Evolutionary conservation across 108 stramenopile genomes (phyloP).

Genomic region (Epithemia pelagica): DNA sequence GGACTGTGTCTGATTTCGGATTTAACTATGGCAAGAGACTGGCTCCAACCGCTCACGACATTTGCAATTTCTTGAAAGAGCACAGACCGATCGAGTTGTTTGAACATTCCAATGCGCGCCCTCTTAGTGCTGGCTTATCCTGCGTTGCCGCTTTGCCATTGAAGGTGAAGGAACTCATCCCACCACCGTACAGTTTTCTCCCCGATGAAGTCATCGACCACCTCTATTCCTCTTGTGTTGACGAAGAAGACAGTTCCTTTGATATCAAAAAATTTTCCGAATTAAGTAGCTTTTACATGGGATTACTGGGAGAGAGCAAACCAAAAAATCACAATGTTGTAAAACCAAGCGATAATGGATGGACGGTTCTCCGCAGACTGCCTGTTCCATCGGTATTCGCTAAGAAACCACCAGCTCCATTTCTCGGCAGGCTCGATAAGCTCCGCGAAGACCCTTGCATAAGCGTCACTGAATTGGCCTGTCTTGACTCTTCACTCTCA

Average conservation of each 20-base stretch:
- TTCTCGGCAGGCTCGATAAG: constrained; percentile 3
- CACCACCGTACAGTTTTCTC: constrained; percentile 59
- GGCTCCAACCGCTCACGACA: constrained; percentile 43
- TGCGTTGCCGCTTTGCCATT: constrained; percentile 75
- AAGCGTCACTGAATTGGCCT: not conserved
- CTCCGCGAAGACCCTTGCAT: constrained; percentile 1
- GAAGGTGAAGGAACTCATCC: constrained; percentile 48
- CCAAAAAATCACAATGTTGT: not conserved
- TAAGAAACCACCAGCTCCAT: constrained; percentile 60
- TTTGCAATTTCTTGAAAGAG: constrained; percentile 30
- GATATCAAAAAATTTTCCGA: constrained; percentile 43
- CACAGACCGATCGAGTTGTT: constrained; percentile 17
- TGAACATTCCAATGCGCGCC: constrained; percentile 20
- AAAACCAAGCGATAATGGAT: constrained; percentile 26
- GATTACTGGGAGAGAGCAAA: not conserved
- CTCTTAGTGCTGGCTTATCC: constrained; percentile 55
- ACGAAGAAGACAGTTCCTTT: constrained; percentile 46
- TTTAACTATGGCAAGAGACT: constrained; percentile 68
- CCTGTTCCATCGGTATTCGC: constrained; percentile 26
- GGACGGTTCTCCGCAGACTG: constrained; percentile 52
- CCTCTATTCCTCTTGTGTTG: constrained; percentile 53
- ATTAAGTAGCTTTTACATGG: constrained; percentile 24
- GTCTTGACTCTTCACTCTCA: not conserved
- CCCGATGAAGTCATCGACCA: constrained; percentile 47
- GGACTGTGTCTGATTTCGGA: constrained; percentile 56